These are phyloP conservation scores for Aeschynomene evenia DNA, from an alignment of 306 rosid genomes.

Conservation along the genomic window DNA sequence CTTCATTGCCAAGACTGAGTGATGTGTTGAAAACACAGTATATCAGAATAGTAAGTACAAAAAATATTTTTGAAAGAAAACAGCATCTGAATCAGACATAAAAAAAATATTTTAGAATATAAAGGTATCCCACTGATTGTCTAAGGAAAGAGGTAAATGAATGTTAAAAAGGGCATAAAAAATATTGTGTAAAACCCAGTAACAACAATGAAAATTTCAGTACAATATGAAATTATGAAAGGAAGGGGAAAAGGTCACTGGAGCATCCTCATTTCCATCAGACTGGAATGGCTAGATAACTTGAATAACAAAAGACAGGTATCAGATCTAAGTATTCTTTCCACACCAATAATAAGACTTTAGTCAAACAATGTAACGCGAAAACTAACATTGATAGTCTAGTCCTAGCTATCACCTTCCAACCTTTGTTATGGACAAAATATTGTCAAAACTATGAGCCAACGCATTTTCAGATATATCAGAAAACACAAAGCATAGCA, in stretches of 20 bases:
- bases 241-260: background rate
- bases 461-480: conserved; percentile 4
- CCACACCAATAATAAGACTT: background rate
- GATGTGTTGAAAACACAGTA: conserved; percentile 24
- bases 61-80: background rate
- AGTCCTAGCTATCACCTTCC: background rate
- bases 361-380: background rate
- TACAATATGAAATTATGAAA: background rate
- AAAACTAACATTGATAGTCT: conserved; percentile 7
- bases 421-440: background rate
- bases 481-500: conserved; percentile 17
- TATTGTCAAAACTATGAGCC: background rate
- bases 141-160: conserved; percentile 5
- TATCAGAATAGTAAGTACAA: conserved; percentile 24
- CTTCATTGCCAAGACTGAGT: conserved; percentile 65
- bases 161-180: background rate
- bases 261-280: conserved; percentile 8
- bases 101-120: background rate
- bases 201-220: background rate
- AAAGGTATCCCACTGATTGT: conserved; percentile 17
- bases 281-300: conserved; percentile 1
- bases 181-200: background rate
- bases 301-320: conserved; percentile 9
- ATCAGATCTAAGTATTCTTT: background rate
- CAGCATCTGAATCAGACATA: background rate